Evolutionary conservation across 257 asterid genomes (phyloP).

Genomic region (Capsicum chinense): DNA sequence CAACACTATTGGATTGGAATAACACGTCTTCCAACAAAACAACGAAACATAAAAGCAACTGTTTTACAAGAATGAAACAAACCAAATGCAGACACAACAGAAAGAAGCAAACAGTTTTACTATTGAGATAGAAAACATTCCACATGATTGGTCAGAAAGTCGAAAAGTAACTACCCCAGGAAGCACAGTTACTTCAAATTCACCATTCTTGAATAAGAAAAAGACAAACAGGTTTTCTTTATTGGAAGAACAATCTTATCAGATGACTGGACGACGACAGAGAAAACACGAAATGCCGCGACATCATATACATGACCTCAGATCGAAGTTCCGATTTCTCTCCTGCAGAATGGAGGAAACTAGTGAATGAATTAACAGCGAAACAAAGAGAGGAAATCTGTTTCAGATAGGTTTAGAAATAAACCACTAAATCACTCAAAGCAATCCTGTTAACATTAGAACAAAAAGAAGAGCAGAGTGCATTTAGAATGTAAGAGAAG

Average conservation of each 20-base stretch:
- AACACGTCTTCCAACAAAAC: neutral
- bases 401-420: neutral
- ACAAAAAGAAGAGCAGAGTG: neutral
- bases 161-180: neutral
- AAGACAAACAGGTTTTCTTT: neutral
- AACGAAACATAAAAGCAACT: neutral
- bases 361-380: neutral
- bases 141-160: neutral
- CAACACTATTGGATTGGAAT: neutral
- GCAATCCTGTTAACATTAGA: neutral
- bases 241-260: neutral
- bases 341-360: neutral
- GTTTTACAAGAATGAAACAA: neutral
- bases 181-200: neutral
- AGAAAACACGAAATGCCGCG: neutral
- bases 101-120: neutral
- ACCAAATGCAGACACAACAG: neutral
- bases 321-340: neutral
- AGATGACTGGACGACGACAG: neutral
- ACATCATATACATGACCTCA: neutral
- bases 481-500: neutral
- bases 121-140: neutral
- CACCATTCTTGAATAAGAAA: neutral
- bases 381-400: neutral
- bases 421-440: neutral